These are phyloP conservation scores for Sphagnum tenellum DNA, from an alignment of 225 moss, liverwort and hornwort species.

Conservation along the genomic window DNA sequence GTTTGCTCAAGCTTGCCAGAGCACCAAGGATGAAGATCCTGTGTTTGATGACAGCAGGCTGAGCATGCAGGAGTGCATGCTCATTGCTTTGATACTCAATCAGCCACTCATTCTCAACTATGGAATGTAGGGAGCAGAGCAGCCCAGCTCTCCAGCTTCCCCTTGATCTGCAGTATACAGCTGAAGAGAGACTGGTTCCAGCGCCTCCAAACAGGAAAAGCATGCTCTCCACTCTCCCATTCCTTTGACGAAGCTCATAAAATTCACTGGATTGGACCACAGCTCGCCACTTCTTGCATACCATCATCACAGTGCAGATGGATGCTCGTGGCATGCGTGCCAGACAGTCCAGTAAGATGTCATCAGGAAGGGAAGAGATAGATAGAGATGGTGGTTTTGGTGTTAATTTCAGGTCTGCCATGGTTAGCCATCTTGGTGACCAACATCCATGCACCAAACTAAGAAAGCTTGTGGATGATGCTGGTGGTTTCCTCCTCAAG, in stretches of 20 bases:
- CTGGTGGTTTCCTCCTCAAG: slow-evolving; percentile 13
- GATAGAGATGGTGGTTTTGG: slow-evolving; percentile 21
- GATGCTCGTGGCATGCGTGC: slow-evolving; percentile 69
- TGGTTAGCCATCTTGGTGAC: slow-evolving; percentile 16
- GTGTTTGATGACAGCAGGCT: slow-evolving; percentile 76
- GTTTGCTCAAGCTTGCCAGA: slow-evolving; percentile 37
- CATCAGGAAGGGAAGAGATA: slow-evolving; percentile 54
- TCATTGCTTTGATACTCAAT: slow-evolving; percentile 60
- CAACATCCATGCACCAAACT: slow-evolving; percentile 32
- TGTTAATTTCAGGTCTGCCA: slow-evolving; percentile 5
- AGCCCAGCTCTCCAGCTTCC: slow-evolving; percentile 59
- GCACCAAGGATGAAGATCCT: slow-evolving; percentile 70
- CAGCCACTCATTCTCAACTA: slow-evolving; percentile 62
- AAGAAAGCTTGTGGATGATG: slow-evolving; percentile 23
- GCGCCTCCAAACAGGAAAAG: slow-evolving; percentile 80
- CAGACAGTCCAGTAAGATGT: slow-evolving; percentile 65
- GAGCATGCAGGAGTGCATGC: slow-evolving; percentile 66
- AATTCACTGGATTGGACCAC: slow-evolving; percentile 66
- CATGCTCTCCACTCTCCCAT: slow-evolving; percentile 60
- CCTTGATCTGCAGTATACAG: slow-evolving; percentile 56
- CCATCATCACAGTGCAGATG: slow-evolving; percentile 72
- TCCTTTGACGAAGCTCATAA: slow-evolving; percentile 58
- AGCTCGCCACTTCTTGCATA: slow-evolving; percentile 70
- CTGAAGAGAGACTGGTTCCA: slow-evolving; percentile 56
- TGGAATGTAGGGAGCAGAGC: slow-evolving; percentile 51